A percentile compares a stretch with the other conserved stretches of the same genome.
Conservation (phyloP, 371 early-diverging fungal genomes). For the Mortierella sp. region DNA sequence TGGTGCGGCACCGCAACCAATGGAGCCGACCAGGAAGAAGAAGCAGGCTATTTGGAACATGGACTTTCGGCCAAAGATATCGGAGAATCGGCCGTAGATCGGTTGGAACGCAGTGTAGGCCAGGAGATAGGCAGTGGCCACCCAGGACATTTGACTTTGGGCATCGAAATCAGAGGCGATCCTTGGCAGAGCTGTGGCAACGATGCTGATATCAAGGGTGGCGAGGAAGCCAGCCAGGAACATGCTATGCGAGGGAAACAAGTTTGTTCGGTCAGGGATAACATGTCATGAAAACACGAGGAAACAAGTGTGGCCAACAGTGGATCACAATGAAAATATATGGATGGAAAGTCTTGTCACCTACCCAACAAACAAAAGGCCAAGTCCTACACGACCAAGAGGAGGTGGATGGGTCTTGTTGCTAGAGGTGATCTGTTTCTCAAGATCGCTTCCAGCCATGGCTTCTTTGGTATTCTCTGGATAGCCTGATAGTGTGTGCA, state of each 20-base stretch:
- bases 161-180: constrained; percentile 51
- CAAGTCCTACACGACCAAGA: background rate
- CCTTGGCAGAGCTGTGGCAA: constrained; percentile 50
- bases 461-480: too few relatives aligned
- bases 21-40: constrained; percentile 71
- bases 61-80: constrained; percentile 79
- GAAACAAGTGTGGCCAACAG: too few relatives aligned
- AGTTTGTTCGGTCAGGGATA: too few relatives aligned
- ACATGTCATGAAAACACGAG: too few relatives aligned
- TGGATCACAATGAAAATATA: too few relatives aligned
- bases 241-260: constrained; percentile 4
- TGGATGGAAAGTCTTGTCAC: background rate
- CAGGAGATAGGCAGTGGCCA: constrained; percentile 49
- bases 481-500: too few relatives aligned
- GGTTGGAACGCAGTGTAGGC: constrained; percentile 60
- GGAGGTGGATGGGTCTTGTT: background rate
- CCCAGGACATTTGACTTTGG: constrained; percentile 58
- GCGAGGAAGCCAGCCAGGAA: constrained; percentile 64
- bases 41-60: constrained; percentile 65
- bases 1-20: constrained; percentile 65
- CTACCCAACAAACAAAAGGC: constrained; percentile 3
- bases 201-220: constrained; percentile 61
- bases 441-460: background rate
- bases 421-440: background rate
- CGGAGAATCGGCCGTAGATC: constrained; percentile 62